These are phyloP conservation scores for Wallacemonas rigidus DNA, from an alignment of 208 protist genomes.

Conservation along the genomic window DNA sequence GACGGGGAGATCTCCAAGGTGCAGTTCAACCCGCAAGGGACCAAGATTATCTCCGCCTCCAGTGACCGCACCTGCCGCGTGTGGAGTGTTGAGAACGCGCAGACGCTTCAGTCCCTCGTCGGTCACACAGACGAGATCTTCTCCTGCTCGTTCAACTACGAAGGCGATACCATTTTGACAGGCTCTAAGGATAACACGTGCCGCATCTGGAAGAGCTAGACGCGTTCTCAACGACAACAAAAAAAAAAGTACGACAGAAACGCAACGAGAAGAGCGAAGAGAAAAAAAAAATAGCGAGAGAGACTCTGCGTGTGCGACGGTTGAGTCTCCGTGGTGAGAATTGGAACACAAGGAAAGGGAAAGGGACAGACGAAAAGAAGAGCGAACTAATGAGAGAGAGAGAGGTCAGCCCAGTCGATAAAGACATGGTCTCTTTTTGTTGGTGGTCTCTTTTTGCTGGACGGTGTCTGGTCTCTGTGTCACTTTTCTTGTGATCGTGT, in stretches of 20 bases:
- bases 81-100: constrained; percentile 90
- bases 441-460: no score
- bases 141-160: constrained; percentile 96
- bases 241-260: constrained; percentile 18
- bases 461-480: no score
- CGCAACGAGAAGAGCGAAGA: neutral
- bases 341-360: neutral
- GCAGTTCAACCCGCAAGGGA: constrained; percentile 96
- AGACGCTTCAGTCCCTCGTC: constrained; percentile 89
- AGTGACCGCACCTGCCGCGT: constrained; percentile 94
- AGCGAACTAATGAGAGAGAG: no score
- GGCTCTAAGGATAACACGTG: constrained; percentile 97
- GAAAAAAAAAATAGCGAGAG: neutral
- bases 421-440: no score
- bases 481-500: no score
- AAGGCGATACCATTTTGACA: constrained; percentile 95
- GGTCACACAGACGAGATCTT: constrained; percentile 97
- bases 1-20: constrained; percentile 95
- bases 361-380: neutral
- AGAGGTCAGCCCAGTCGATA: no score
- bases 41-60: constrained; percentile 93
- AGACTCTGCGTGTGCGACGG: neutral
- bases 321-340: neutral
- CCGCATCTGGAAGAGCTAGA: constrained; percentile 93
- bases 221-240: neutral